Evolutionary conservation across 345 rosid species (phyloP), one percentile per base, ranked within the genome.

Genomic region (Populus tremula): DNA sequence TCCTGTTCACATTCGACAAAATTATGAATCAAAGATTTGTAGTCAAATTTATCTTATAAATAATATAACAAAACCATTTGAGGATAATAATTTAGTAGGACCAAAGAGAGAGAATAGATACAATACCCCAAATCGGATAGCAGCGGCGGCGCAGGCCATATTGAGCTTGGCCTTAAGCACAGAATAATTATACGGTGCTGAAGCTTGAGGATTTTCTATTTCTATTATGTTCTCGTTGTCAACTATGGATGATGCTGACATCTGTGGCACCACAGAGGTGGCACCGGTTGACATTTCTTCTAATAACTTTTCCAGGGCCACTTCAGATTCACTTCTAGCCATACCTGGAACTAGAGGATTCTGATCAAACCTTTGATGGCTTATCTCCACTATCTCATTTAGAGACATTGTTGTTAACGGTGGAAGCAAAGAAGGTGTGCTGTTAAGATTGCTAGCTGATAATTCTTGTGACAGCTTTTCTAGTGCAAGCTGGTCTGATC

Each of bases 61-160:
- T 45, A 45, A 12, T 13, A 13, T 45, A 45, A 45, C 50, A 45
- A 45, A 13, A 13, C 50, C 45, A 45, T 45, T 3, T 4, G 17
- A 45, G 5, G 50, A 45, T 13, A 12, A 45, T 11, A 45, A 12
- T 13, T 45, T 45, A 45, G 16, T 13, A 13, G 50, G 50, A 45
- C 17, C 50, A 45, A 13, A 13, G 50, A 45, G 43, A 39, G 17
- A 45, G 17, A 45, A 45, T 45, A 45, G 11, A 12, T 45, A 45
- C 11, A 17, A 45, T 66, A 66, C 69, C 69, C 69, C 69, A 16
- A 66, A 66, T 12, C 18, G 17, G 16, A 38, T 20, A 33, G 69
- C 69, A 66, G 69, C 69, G 6, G 69, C 69, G 16, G 69, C 69
- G 21, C 69, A 66, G 8, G 69, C 69, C 69, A 66, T 66, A 8